A percentile compares a stretch with the other conserved stretches of the same genome.
Conservation (phyloP, 371 early-diverging fungal genomes). For the Lichtheimia ornata region DNA sequence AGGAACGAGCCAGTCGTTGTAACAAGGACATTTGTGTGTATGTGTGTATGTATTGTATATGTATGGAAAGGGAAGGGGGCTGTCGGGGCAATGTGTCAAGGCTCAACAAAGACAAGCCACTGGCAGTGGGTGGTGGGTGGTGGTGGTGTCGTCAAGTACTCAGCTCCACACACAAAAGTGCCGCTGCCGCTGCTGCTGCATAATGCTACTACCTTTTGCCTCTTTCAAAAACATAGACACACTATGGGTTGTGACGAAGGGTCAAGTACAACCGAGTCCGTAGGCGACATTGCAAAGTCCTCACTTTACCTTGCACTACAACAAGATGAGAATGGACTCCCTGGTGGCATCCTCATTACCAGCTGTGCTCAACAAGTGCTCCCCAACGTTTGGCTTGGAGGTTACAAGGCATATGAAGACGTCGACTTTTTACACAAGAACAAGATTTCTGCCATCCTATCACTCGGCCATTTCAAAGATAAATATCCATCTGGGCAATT, state of each 20-base stretch:
- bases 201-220: no score
- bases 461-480: conserved; percentile 49
- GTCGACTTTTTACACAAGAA: conserved; percentile 42
- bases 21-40: no score
- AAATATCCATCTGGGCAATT: conserved; percentile 34
- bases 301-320: conserved; percentile 37
- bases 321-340: conserved; percentile 41
- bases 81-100: no score
- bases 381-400: conserved; percentile 45
- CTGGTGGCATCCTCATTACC: conserved; percentile 50
- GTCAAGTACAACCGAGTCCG: background rate
- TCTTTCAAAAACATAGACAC: no score
- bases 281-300: background rate
- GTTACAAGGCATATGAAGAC: conserved; percentile 44
- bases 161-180: no score
- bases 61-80: no score
- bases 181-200: no score
- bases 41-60: no score
- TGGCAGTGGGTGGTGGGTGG: no score
- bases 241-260: background rate
- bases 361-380: conserved; percentile 43
- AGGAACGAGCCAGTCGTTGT: no score
- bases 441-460: conserved; percentile 60
- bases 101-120: no score
- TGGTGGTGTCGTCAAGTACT: no score